A percentile compares a stretch with the other conserved stretches of the same genome.
Conservation (phyloP, 2,329 filamentous ascomycete genomes). For the Blastomyces silverae region DNA sequence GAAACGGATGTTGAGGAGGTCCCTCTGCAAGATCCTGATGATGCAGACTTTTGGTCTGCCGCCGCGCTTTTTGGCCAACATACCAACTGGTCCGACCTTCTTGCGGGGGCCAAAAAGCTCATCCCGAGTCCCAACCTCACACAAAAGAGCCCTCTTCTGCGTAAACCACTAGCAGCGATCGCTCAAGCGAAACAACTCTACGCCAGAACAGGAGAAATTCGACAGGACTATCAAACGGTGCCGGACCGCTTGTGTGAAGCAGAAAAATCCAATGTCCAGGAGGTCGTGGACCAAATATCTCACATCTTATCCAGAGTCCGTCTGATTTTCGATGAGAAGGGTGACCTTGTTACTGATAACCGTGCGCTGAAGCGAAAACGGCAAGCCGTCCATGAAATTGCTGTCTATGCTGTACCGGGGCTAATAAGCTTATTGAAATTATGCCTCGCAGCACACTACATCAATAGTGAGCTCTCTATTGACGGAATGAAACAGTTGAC, state of each 20-base stretch:
- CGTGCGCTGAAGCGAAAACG: neutral
- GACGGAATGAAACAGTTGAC: constrained; percentile 18
- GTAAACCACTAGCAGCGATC: neutral
- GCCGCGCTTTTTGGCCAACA: neutral
- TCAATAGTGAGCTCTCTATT: constrained; percentile 10
- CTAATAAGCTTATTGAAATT: constrained; percentile 17
- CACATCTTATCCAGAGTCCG: neutral
- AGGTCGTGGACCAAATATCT: neutral
- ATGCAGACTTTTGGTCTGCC: neutral
- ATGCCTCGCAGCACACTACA: constrained; percentile 20
- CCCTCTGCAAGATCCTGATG: too few species aligned
- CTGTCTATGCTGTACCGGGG: constrained; percentile 15
- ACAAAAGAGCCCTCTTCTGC: neutral
- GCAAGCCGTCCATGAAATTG: constrained; percentile 13
- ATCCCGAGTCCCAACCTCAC: neutral
- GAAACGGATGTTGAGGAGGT: neutral
- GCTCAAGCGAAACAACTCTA: neutral
- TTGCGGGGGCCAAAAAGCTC: neutral
- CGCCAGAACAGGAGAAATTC: neutral
- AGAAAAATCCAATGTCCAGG: neutral
- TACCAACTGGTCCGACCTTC: neutral
- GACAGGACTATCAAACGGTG: neutral
- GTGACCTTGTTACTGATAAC: neutral
- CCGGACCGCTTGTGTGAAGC: neutral
- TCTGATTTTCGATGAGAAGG: constrained; percentile 1